Evolutionary conservation across 495 filamentous ascomycete genomes (phyloP).

Genomic region (Trichocladium uniseriatum): DNA sequence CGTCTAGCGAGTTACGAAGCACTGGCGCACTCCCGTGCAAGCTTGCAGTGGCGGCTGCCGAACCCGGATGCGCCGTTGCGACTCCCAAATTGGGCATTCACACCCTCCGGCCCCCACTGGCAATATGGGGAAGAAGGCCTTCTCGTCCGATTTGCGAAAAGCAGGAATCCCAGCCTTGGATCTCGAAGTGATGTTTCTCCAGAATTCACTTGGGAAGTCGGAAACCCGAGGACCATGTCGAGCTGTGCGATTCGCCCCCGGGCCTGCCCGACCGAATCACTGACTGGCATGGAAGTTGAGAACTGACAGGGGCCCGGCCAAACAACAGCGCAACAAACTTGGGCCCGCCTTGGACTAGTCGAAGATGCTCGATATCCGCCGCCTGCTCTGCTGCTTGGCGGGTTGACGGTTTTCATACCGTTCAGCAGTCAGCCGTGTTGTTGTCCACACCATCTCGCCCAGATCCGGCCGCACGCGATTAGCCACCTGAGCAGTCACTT

Average conservation of each 20-base stretch:
- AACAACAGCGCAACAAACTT: too few species aligned
- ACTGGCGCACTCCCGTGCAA: constrained; percentile 6
- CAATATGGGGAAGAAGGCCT: background rate
- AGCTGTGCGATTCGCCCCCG: too few species aligned
- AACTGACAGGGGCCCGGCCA: too few species aligned
- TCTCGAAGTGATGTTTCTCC: too few species aligned
- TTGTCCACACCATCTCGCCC: constrained; percentile 15
- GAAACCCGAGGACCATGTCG: too few species aligned
- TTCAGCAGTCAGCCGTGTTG: background rate
- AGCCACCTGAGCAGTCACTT: constrained; percentile 26
- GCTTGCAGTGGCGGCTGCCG: background rate
- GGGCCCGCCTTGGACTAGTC: too few species aligned
- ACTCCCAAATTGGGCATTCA: constrained; percentile 1
- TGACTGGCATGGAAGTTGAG: too few species aligned
- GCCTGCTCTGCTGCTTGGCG: background rate
- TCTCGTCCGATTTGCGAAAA: background rate
- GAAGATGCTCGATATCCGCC: too few species aligned
- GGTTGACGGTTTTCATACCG: background rate
- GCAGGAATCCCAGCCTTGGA: background rate
- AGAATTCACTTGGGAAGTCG: too few species aligned
- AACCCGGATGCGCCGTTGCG: background rate
- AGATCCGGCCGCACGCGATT: constrained; percentile 15
- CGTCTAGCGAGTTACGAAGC: constrained; percentile 17
- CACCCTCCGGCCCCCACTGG: constrained; percentile 1
- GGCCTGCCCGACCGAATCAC: too few species aligned